phyloP scores from a whole-genome alignment of 1,284 basidiomycete genomes.

The Cryptococcus wingfieldii region DNA sequence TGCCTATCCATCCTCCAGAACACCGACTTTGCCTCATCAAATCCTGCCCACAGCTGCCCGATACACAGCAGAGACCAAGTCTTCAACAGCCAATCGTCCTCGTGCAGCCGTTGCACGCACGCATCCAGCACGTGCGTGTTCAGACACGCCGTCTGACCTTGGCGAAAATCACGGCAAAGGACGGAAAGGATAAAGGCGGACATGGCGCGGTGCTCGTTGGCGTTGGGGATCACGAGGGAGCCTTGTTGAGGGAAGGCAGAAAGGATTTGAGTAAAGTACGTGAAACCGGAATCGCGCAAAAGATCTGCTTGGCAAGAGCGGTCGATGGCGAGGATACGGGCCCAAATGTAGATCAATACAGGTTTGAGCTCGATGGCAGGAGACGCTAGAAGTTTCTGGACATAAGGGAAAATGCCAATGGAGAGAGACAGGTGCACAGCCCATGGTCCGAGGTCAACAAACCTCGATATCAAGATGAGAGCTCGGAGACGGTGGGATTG shows the following conservation, averaged over 20 bases:
- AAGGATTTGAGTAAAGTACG: conserved; percentile 80
- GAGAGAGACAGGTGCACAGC: conserved; percentile 93
- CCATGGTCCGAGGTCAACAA: conserved; percentile 97
- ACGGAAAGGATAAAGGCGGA: conserved; percentile 96
- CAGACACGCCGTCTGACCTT: conserved; percentile 82
- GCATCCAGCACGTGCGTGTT: conserved; percentile 82
- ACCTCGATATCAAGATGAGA: conserved; percentile 92
- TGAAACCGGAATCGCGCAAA: conserved; percentile 77
- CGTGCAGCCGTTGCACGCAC: conserved; percentile 74
- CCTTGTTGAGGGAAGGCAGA: conserved; percentile 49
- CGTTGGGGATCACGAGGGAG: conserved; percentile 70
- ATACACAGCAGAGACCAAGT: conserved; percentile 95
- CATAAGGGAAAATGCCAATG: conserved; percentile 99
- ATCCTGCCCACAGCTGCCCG: conserved; percentile 88
- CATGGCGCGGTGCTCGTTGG: conserved; percentile 96
- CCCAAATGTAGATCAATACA: conserved; percentile 99
- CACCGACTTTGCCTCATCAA: conserved; percentile 83
- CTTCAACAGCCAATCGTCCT: conserved; percentile 84
- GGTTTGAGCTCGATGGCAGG: conserved; percentile 92
- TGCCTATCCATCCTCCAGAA: conserved; percentile 74
- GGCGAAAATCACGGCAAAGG: conserved; percentile 79
- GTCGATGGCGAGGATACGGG: conserved; percentile 92
- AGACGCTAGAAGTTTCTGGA: conserved; percentile 91
- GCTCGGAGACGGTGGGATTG: conserved; percentile 94
- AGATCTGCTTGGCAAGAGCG: conserved; percentile 87